Evolutionary conservation across 2,329 filamentous ascomycete genomes (phyloP).

Genomic region (Paecilomyces sp.): DNA sequence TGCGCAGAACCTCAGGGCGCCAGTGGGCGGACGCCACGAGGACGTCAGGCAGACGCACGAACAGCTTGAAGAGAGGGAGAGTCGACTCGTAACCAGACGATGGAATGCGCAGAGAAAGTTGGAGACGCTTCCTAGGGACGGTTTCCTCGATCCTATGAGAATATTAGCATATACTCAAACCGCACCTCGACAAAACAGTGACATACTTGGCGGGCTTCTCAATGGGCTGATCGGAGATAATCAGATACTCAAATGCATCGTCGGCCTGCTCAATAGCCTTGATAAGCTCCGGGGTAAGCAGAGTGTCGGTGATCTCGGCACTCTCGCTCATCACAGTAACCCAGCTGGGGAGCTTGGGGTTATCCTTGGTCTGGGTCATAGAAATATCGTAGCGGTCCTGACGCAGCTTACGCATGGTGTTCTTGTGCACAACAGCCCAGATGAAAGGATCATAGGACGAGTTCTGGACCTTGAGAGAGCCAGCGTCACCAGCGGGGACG

Average conservation of each 20-base stretch:
- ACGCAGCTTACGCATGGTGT: constrained; percentile 79
- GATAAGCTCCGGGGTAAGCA: constrained; percentile 83
- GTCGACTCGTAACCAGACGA: constrained; percentile 58
- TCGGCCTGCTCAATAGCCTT: constrained; percentile 72
- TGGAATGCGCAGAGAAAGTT: constrained; percentile 65
- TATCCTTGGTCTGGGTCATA: constrained; percentile 87
- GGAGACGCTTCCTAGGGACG: constrained; percentile 75
- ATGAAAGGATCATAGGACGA: constrained; percentile 82
- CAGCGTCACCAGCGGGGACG: constrained; percentile 55
- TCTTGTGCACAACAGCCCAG: constrained; percentile 93
- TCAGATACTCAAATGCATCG: constrained; percentile 74
- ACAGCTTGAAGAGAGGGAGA: constrained; percentile 71
- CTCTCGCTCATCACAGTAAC: constrained; percentile 94
- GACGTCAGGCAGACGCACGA: constrained; percentile 75
- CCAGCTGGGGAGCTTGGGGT: constrained; percentile 82
- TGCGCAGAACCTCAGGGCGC: constrained; percentile 81
- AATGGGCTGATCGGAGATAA: constrained; percentile 80
- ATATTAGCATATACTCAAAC: background rate
- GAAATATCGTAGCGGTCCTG: constrained; percentile 93
- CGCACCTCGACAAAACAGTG: background rate
- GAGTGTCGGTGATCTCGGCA: constrained; percentile 80
- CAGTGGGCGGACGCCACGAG: constrained; percentile 74
- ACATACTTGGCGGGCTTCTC: constrained; percentile 75
- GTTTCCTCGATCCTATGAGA: constrained; percentile 69
- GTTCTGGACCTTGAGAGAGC: constrained; percentile 42